A percentile compares a stretch with the other conserved stretches of the same genome.
Conservation (phyloP, 2,329 filamentous ascomycete genomes). For the Pyrenochaeta sp. region DNA sequence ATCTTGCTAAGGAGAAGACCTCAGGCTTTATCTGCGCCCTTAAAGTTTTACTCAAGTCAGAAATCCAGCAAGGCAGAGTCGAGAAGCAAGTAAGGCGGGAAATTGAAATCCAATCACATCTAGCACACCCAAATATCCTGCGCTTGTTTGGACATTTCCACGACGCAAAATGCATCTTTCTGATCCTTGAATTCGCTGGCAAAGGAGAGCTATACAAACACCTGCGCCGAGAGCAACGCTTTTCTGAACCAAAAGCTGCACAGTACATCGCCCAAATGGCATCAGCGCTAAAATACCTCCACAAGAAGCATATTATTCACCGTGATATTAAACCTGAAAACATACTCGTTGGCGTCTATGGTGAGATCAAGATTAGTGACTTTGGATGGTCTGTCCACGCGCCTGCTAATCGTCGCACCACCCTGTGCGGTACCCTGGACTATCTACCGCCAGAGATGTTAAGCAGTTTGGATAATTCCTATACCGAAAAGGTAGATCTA, state of each 20-base stretch:
- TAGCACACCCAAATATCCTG: conserved; percentile 85
- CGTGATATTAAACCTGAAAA: conserved; percentile 98
- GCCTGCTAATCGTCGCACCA: conserved; percentile 90
- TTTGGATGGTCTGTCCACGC: conserved; percentile 99
- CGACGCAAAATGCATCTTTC: conserved; percentile 85
- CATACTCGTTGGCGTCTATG: conserved; percentile 93
- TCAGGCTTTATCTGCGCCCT: conserved; percentile 86
- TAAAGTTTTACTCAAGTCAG: conserved; percentile 86
- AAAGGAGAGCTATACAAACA: conserved; percentile 91
- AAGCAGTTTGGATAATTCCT: conserved; percentile 83
- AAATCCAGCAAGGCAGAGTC: conserved; percentile 80
- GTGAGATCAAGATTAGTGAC: conserved; percentile 98
- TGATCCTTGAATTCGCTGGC: conserved; percentile 86
- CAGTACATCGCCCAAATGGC: conserved; percentile 92
- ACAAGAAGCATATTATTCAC: conserved; percentile 98
- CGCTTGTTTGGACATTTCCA: conserved; percentile 88
- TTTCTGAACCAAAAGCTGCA: conserved; percentile 85
- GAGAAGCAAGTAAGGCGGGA: conserved; percentile 89
- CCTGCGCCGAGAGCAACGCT: conserved; percentile 77
- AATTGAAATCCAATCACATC: conserved; percentile 88
- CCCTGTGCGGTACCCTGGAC: conserved; percentile 98
- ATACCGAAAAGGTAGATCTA: conserved; percentile 93
- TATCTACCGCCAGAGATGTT: conserved; percentile 99
- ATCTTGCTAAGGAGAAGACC: conserved; percentile 80
- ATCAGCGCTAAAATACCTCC: conserved; percentile 84